These are phyloP conservation scores for Ramalina peruviana DNA, from an alignment of 495 filamentous ascomycete genomes.

Conservation along the genomic window DNA sequence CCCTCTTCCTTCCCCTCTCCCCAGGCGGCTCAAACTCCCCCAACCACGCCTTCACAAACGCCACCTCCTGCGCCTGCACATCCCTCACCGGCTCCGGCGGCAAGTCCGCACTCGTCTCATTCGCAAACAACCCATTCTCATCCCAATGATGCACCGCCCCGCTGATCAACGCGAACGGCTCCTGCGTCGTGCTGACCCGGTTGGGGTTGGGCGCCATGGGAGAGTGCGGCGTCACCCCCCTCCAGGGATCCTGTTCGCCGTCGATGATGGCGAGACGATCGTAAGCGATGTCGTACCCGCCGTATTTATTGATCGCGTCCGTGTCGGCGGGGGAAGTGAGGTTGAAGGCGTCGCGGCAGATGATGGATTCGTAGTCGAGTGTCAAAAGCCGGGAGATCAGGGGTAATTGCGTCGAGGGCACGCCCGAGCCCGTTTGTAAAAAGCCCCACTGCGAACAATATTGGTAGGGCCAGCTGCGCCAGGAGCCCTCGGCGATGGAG, in stretches of 20 bases:
- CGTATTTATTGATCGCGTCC: constrained; percentile 50
- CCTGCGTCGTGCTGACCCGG: constrained; percentile 36
- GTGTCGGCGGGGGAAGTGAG: constrained; percentile 42
- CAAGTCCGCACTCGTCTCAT: constrained; percentile 37
- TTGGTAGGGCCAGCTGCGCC: constrained; percentile 50
- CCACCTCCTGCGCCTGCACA: constrained; percentile 37
- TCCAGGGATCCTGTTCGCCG: constrained; percentile 58
- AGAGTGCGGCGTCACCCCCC: constrained; percentile 47
- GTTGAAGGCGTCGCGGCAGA: constrained; percentile 49
- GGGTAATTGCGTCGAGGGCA: constrained; percentile 41
- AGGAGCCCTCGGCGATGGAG: constrained; percentile 28
- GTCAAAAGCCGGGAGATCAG: constrained; percentile 51
- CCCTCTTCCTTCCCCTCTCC: neutral
- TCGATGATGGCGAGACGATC: constrained; percentile 53
- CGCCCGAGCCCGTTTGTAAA: constrained; percentile 49
- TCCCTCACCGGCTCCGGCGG: constrained; percentile 40
- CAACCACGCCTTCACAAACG: constrained; percentile 55
- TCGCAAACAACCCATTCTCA: constrained; percentile 51
- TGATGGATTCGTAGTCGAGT: constrained; percentile 34
- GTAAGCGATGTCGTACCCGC: constrained; percentile 51
- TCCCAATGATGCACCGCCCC: constrained; percentile 58
- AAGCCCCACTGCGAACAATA: constrained; percentile 50
- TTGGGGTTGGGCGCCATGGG: constrained; percentile 26
- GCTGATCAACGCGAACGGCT: constrained; percentile 51
- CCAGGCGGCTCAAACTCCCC: constrained; percentile 25